Evolutionary conservation across 1,284 basidiomycete species (phyloP).

Genomic region (Leccinum pachyderme): DNA sequence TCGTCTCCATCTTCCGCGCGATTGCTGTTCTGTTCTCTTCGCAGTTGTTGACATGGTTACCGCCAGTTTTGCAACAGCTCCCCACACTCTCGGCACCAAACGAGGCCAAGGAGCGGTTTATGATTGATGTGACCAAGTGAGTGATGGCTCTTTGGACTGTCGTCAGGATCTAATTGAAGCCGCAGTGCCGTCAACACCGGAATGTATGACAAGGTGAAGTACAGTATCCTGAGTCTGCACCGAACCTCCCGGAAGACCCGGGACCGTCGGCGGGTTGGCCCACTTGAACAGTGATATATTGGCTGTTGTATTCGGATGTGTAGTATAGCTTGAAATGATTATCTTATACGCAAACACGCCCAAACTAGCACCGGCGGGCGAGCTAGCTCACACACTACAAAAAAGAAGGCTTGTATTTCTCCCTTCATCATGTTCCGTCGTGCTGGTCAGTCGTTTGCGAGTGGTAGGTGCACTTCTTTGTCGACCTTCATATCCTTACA

Average conservation of each 20-base stretch:
- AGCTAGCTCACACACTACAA: conserved; percentile 7
- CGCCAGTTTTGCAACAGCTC: conserved; percentile 68
- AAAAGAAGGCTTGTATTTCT: conserved; percentile 3
- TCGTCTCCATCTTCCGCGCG: conserved; percentile 77
- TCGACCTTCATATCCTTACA: background rate
- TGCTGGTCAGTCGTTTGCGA: conserved; percentile 54
- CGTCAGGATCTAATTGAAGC: conserved; percentile 8
- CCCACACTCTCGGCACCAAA: conserved; percentile 62
- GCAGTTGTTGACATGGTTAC: conserved; percentile 73
- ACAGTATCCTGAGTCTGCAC: conserved; percentile 63
- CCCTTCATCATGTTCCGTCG: conserved; percentile 49
- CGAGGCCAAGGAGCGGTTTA: conserved; percentile 72
- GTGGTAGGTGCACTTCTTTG: conserved; percentile 40
- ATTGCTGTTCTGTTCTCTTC: conserved; percentile 66
- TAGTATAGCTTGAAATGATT: conserved; percentile 22
- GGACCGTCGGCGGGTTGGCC: conserved; percentile 57
- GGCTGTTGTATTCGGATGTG: conserved; percentile 10
- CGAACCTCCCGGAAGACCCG: conserved; percentile 67
- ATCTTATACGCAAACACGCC: conserved; percentile 24
- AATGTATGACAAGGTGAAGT: conserved; percentile 78
- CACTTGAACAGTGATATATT: conserved; percentile 38
- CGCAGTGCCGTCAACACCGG: conserved; percentile 59
- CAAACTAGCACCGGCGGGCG: conserved; percentile 26
- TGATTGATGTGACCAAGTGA: conserved; percentile 72
- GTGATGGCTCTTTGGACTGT: conserved; percentile 30